These are phyloP conservation scores for Monascus purpureus DNA, from an alignment of 495 filamentous ascomycete genomes.

Conservation along the genomic window DNA sequence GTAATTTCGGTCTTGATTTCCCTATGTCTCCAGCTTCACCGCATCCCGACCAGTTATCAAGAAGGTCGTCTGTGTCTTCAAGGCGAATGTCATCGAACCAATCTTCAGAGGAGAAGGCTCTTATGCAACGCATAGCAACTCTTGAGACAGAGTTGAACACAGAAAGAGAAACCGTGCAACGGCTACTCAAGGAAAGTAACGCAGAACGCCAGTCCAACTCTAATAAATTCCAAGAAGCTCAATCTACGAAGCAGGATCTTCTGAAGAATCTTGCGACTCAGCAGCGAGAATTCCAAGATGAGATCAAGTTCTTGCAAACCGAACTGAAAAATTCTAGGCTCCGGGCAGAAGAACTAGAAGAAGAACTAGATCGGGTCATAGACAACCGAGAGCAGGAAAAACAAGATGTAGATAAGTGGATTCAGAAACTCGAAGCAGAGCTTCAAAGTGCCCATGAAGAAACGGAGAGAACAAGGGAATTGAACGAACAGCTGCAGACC, in stretches of 20 bases:
- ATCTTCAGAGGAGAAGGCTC: conserved; percentile 46
- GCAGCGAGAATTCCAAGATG: conserved; percentile 73
- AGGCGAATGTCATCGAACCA: conserved; percentile 55
- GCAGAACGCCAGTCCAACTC: conserved; percentile 51
- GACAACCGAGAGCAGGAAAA: conserved; percentile 71
- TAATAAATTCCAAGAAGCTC: conserved; percentile 61
- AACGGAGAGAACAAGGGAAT: conserved; percentile 37
- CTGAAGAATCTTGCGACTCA: conserved; percentile 88
- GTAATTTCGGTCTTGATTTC: conserved; percentile 45
- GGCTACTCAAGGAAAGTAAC: conserved; percentile 48
- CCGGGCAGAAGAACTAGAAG: conserved; percentile 74
- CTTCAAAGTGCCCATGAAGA: conserved; percentile 49
- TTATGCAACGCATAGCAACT: conserved; percentile 55
- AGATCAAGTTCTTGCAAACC: conserved; percentile 64
- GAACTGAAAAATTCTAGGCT: conserved; percentile 63
- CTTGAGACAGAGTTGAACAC: conserved; percentile 66
- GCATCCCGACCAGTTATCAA: conserved; percentile 41
- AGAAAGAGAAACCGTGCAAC: conserved; percentile 45
- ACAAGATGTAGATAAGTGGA: conserved; percentile 48
- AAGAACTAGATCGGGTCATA: conserved; percentile 74
- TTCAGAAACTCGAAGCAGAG: conserved; percentile 55
- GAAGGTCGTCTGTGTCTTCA: conserved; percentile 51
- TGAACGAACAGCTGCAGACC: conserved; percentile 39
- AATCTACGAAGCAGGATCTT: conserved; percentile 86
- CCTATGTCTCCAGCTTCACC: conserved; percentile 35